Evolutionary conservation across 306 rosid genomes (phyloP), one percentile per base, ranked within the genome.

Genomic region (Senna tora): DNA sequence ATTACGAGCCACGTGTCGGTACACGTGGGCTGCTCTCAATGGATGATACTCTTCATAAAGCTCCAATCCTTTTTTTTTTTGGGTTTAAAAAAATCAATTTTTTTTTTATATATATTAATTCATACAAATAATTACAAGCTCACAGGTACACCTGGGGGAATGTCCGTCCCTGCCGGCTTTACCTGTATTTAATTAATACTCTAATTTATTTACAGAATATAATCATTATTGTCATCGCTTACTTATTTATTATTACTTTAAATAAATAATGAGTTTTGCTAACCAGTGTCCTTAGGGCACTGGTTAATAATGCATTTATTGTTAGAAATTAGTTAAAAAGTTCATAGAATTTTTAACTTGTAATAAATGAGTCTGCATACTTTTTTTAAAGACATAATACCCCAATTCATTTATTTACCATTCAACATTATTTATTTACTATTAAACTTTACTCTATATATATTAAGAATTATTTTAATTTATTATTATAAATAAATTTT

Each of bases 1-100:
- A 55, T 41, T 16, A 5, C 46, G 85, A 67, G 85, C 81, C 83
- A 71, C 85, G 85, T 84, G 88, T 84, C 75, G 64, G 68, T 32
- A 20, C 59, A 78, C 77, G 84, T 72, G 62, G 72, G 51, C 4
- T 11, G 49, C 42, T 74, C 22, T 25, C 64, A 75, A 5, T 34
- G 43, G 74, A 28, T 30, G 46, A 2, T 8, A 2, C 1, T 36
- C 6, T 16, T 32, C 39, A 15, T 2, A 28, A 58, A 58, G 64
- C 64, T 58, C 43, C 22, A 59, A 59, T 14, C 6, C 14, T 65
- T 65, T 39, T 17, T 63, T 41, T 10, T 54, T 56, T 28, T 12
- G 25, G 0, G 38, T n/a, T 25, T 11, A 50, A 4, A 17, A 4
- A 50, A n/a, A n/a, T n/a, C 5, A n/a, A 5, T 50, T n/a, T n/a